Percentiles rank a stretch among this genome's conserved stretches.
These are phyloP conservation scores for Puccinia triticina DNA, from an alignment of 1,284 basidiomycete species.

Conservation along the genomic window DNA sequence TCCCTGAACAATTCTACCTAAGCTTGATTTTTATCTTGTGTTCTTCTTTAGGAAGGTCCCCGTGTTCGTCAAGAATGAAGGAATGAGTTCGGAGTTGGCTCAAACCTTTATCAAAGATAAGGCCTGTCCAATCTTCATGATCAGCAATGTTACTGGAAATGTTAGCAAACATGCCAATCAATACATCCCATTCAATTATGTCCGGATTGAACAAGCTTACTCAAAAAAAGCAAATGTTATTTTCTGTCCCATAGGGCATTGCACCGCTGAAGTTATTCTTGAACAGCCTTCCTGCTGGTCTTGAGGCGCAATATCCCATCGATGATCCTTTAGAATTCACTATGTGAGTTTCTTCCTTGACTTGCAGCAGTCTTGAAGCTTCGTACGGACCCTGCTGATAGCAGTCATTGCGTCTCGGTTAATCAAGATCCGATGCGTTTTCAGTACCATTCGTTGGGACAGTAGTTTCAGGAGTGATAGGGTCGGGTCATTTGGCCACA, in stretches of 20 bases:
- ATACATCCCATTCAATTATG: not conserved
- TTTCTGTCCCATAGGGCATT: conserved; percentile 53
- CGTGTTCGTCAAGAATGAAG: conserved; percentile 63
- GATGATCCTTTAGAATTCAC: conserved; percentile 79
- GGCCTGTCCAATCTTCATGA: conserved; percentile 70
- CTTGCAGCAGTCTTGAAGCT: not conserved
- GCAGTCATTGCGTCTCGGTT: not conserved
- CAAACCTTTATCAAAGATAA: conserved; percentile 71
- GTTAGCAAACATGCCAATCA: conserved; percentile 65
- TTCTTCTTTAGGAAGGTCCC: conserved; percentile 58
- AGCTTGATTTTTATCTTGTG: not conserved
- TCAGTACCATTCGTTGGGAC: conserved; percentile 60
- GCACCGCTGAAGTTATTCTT: conserved; percentile 59
- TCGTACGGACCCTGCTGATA: not conserved
- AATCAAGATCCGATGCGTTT: conserved; percentile 54
- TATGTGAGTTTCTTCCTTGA: conserved; percentile 59
- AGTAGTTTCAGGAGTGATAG: conserved; percentile 59
- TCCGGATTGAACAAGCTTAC: not conserved
- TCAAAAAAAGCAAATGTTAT: not conserved
- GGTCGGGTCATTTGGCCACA: conserved; percentile 18
- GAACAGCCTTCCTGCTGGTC: conserved; percentile 59
- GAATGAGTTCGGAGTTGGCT: conserved; percentile 76
- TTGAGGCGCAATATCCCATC: conserved; percentile 64
- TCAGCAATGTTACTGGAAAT: conserved; percentile 92
- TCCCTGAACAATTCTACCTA: not conserved